A percentile compares a stretch with the other conserved stretches of the same genome.
Conservation (phyloP, 1,284 basidiomycete species). For the Microbotryum silenes-acaulis region DNA sequence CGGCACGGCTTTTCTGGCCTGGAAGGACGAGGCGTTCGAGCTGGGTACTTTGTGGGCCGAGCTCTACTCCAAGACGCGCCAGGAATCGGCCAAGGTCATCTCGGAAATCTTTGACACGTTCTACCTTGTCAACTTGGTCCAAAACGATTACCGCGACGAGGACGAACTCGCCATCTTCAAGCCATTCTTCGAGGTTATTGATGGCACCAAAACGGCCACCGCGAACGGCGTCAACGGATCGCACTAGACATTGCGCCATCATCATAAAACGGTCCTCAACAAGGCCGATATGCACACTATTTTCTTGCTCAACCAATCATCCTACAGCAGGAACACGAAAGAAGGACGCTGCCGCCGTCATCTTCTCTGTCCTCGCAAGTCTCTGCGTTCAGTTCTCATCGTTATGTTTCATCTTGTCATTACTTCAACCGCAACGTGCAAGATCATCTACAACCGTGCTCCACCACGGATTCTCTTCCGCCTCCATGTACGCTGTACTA, state of each 20-base stretch:
- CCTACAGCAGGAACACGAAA: too few species aligned
- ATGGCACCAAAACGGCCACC: not conserved
- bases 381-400: too few species aligned
- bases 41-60: slow-evolving; percentile 36
- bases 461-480: too few species aligned
- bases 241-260: slow-evolving; percentile 3
- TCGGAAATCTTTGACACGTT: slow-evolving; percentile 31
- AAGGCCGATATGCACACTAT: too few species aligned
- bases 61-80: slow-evolving; percentile 30
- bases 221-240: slow-evolving; percentile 11
- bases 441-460: too few species aligned
- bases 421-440: too few species aligned
- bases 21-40: slow-evolving; percentile 39
- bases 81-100: slow-evolving; percentile 28
- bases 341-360: too few species aligned
- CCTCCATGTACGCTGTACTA: too few species aligned
- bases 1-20: slow-evolving; percentile 75
- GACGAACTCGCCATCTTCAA: slow-evolving; percentile 73
- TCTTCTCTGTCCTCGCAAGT: too few species aligned
- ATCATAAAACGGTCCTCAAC: too few species aligned
- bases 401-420: too few species aligned
- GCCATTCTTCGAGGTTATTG: slow-evolving; percentile 54
- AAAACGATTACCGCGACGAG: slow-evolving; percentile 37
- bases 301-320: too few species aligned
- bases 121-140: slow-evolving; percentile 35